Conservation (phyloP, 2,329 filamentous ascomycete genomes). For the Ascochyta rabiei region DNA sequence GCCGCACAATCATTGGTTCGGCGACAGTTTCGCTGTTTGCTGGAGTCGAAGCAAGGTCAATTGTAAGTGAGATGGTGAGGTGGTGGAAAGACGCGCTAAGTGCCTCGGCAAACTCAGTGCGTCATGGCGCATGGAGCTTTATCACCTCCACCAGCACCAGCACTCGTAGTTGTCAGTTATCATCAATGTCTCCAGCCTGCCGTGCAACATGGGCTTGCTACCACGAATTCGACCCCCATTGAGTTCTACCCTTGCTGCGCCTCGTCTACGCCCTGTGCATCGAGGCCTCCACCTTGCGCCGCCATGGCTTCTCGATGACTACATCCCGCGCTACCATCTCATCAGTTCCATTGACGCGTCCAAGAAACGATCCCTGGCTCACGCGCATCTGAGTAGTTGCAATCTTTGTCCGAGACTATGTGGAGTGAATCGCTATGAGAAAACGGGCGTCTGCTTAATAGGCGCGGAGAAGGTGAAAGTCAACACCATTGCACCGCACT, state of each 20-base stretch:
- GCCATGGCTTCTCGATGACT: conserved; percentile 74
- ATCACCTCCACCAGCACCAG: conserved; percentile 2
- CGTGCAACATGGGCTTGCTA: conserved; percentile 18
- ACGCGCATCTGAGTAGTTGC: conserved; percentile 77
- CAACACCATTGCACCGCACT: conserved; percentile 84
- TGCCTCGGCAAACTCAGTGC: conserved; percentile 16
- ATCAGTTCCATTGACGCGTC: conserved; percentile 71
- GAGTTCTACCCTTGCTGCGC: not conserved
- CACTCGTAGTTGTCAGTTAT: not conserved
- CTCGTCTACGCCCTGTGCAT: not conserved
- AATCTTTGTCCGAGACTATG: conserved; percentile 81
- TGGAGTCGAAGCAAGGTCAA: not conserved
- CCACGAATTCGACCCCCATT: conserved; percentile 20
- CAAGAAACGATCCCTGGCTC: conserved; percentile 74
- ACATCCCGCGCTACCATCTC: conserved; percentile 73
- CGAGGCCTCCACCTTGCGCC: conserved; percentile 60
- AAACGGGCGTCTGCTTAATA: conserved; percentile 78
- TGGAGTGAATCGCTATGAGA: conserved; percentile 80
- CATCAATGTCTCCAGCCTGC: conserved; percentile 4
- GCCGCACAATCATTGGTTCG: too few relatives aligned
- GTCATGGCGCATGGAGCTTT: conserved; percentile 11
- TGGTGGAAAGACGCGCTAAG: not conserved
- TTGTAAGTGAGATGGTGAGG: not conserved
- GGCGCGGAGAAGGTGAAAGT: conserved; percentile 75
- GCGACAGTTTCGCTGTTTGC: too few relatives aligned